A percentile compares a stretch with the other conserved stretches of the same genome.
Conservation (phyloP, 2,329 filamentous ascomycete species). For the Fusarium citri region DNA sequence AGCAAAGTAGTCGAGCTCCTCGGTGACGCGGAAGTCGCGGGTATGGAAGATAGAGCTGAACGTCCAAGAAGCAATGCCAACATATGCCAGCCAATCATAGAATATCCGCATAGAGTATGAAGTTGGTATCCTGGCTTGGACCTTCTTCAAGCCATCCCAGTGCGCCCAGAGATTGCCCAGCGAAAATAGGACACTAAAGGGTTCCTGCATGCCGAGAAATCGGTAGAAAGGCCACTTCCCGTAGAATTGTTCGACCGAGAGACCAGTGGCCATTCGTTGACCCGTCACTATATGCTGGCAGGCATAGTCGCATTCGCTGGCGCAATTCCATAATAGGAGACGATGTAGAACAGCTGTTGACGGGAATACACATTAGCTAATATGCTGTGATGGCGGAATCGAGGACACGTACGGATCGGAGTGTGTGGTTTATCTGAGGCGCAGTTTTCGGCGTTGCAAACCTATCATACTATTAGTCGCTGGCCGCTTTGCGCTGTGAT, state of each 20-base stretch:
- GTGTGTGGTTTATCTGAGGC: slow-evolving; percentile 67
- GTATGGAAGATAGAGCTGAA: slow-evolving; percentile 95
- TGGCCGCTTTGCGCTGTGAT: neutral
- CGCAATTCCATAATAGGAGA: slow-evolving; percentile 91
- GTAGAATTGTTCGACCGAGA: slow-evolving; percentile 89
- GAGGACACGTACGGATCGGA: slow-evolving; percentile 72
- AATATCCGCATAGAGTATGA: slow-evolving; percentile 82
- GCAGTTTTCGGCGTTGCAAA: slow-evolving; percentile 86
- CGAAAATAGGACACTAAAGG: slow-evolving; percentile 92
- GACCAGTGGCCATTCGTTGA: slow-evolving; percentile 72
- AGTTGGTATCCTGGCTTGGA: slow-evolving; percentile 76
- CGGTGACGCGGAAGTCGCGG: slow-evolving; percentile 84
- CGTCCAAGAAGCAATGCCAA: slow-evolving; percentile 85
- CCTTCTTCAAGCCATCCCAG: slow-evolving; percentile 76
- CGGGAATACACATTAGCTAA: slow-evolving; percentile 34
- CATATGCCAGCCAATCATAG: slow-evolving; percentile 82
- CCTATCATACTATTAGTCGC: slow-evolving; percentile 60
- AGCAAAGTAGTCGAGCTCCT: slow-evolving; percentile 96
- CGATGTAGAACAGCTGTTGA: slow-evolving; percentile 81
- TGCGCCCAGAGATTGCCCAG: slow-evolving; percentile 92
- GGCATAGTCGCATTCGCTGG: slow-evolving; percentile 95
- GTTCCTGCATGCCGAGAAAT: slow-evolving; percentile 92
- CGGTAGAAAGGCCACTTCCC: slow-evolving; percentile 98
- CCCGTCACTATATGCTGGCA: slow-evolving; percentile 94
- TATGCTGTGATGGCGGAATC: slow-evolving; percentile 15